Evolutionary conservation across 2,329 filamentous ascomycete species (phyloP).

Genomic region (Aspergillus vadensis): DNA sequence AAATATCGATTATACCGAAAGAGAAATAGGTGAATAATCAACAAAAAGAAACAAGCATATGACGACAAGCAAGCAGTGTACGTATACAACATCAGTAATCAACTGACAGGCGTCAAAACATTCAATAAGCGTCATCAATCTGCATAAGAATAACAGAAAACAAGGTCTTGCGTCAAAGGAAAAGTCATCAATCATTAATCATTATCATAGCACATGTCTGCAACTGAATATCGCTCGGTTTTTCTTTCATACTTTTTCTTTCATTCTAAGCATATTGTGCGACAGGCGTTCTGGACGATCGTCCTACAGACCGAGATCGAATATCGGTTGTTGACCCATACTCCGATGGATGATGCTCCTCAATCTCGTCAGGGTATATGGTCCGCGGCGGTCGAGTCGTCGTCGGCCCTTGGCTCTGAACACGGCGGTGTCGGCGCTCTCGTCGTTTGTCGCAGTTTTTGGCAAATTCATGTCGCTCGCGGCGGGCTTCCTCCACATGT

Average conservation of each 20-base stretch:
- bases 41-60: not conserved
- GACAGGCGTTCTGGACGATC: slow-evolving; percentile 3
- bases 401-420: slow-evolving; percentile 25
- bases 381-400: slow-evolving; percentile 18
- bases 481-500: slow-evolving; percentile 64
- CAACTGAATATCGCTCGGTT: not conserved
- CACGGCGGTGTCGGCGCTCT: slow-evolving; percentile 47
- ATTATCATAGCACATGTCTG: slow-evolving; percentile 6
- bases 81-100: not conserved
- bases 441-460: slow-evolving; percentile 47
- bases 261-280: slow-evolving; percentile 1
- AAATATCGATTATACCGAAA: too few relatives aligned
- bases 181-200: slow-evolving; percentile 3
- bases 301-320: slow-evolving; percentile 15
- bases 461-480: slow-evolving; percentile 58
- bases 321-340: slow-evolving; percentile 8
- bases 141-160: not conserved
- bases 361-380: slow-evolving; percentile 36
- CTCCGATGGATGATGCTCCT: slow-evolving; percentile 21
- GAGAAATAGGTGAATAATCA: too few relatives aligned
- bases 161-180: not conserved
- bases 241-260: not conserved
- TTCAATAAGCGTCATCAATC: not conserved
- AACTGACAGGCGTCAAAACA: not conserved
- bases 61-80: not conserved